Conservation (phyloP, 1,284 basidiomycete species). For the Ustilago vetiveriae region DNA sequence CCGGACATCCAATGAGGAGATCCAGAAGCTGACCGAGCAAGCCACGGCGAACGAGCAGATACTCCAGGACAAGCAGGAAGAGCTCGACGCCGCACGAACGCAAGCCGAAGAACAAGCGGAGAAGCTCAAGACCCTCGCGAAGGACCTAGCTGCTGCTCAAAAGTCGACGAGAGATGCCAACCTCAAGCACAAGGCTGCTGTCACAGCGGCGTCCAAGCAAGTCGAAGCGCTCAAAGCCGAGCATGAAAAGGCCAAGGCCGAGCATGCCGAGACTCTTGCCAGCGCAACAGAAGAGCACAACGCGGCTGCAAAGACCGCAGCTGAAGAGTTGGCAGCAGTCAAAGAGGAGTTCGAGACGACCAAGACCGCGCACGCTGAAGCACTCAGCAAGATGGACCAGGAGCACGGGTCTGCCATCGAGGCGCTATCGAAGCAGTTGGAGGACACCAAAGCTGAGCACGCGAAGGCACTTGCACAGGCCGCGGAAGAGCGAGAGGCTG, state of each 20-base stretch:
- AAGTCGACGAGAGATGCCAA: constrained; percentile 22
- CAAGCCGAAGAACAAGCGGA: constrained; percentile 16
- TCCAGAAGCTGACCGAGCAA: constrained; percentile 18
- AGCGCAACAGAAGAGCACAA: constrained; percentile 13
- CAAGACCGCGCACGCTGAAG: constrained; percentile 10
- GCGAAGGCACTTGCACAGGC: constrained; percentile 2
- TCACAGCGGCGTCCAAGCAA: constrained; percentile 9
- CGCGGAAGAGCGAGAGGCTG: constrained; percentile 10
- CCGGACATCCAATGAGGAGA: constrained; percentile 2
- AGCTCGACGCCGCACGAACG: constrained; percentile 15
- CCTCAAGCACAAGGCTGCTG: constrained; percentile 31
- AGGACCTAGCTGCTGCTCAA: constrained; percentile 33
- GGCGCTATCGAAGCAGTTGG: constrained; percentile 2
- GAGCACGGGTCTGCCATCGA: constrained; percentile 12
- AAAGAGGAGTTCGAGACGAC: constrained; percentile 19
- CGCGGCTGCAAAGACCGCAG: constrained; percentile 4
- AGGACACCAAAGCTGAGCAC: constrained; percentile 12
- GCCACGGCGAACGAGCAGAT: constrained; percentile 18
- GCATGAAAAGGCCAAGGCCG: constrained; percentile 15
- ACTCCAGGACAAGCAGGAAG: constrained; percentile 21
- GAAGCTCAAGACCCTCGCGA: constrained; percentile 21
- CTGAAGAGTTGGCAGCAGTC: constrained; percentile 4
- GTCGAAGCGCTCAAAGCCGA: constrained; percentile 20
- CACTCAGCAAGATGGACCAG: neutral
- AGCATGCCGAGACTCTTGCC: constrained; percentile 11